Percentiles rank a stretch among this genome's conserved stretches.
These are phyloP conservation scores for Begonia peltatifolia DNA, from an alignment of 306 rosid species.

Conservation along the genomic window DNA sequence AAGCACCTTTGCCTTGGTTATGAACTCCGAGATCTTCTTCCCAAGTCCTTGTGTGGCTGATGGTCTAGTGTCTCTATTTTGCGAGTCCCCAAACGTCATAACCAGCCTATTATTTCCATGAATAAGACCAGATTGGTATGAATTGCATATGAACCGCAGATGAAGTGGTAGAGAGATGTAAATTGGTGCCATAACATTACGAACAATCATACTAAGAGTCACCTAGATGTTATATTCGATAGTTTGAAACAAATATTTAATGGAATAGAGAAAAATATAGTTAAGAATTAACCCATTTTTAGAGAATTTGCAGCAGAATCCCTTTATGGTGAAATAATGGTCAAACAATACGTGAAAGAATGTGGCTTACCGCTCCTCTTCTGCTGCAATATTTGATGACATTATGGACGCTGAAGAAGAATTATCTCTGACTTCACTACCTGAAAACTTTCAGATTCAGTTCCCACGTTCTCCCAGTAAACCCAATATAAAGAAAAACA, in stretches of 20 bases:
- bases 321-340: no score
- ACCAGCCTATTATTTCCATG: constrained; percentile 2
- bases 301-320: no score
- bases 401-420: constrained; percentile 35
- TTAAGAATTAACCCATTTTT: no score
- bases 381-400: constrained; percentile 55
- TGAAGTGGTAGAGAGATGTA: constrained; percentile 1
- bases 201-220: no score
- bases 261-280: no score
- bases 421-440: constrained; percentile 52
- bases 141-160: not conserved
- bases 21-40: constrained; percentile 34
- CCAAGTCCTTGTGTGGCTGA: constrained; percentile 35
- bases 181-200: no score
- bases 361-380: constrained; percentile 42
- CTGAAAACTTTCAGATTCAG: constrained; percentile 30
- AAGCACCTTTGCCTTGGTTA: constrained; percentile 72
- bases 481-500: constrained; percentile 7
- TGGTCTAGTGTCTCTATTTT: constrained; percentile 37
- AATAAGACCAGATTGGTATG: constrained; percentile 1
- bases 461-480: constrained; percentile 10
- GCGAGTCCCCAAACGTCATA: constrained; percentile 41
- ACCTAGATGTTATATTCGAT: no score
- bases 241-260: no score
- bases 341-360: not conserved